phyloP scores from a whole-genome alignment of 306 rosid species.

The Trifolium subterraneum region DNA sequence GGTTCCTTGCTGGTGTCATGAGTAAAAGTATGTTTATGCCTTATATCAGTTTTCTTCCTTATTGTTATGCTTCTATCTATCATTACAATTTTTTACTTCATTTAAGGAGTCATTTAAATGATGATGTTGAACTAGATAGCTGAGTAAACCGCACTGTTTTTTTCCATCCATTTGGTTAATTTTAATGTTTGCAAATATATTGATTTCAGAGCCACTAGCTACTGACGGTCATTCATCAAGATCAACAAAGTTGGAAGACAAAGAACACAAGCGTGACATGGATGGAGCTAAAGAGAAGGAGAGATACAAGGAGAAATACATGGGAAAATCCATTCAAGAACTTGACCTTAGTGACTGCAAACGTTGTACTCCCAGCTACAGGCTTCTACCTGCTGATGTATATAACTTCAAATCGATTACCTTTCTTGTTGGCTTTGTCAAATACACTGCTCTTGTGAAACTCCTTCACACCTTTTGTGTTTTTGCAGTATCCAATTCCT shows the following conservation, averaged over 20 bases:
- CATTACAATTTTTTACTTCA: background rate
- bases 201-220: constrained; percentile 73
- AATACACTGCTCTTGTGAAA: constrained; percentile 31
- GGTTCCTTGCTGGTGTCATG: constrained; percentile 91
- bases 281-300: constrained; percentile 89
- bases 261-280: constrained; percentile 70
- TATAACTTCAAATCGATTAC: constrained; percentile 20
- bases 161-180: constrained; percentile 30
- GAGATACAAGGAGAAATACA: constrained; percentile 78
- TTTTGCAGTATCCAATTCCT: constrained; percentile 93
- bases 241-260: constrained; percentile 78
- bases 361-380: constrained; percentile 93
- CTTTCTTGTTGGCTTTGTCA: constrained; percentile 35
- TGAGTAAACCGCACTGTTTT: constrained; percentile 17
- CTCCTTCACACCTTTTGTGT: constrained; percentile 35
- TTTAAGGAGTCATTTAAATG: constrained; percentile 18
- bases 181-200: constrained; percentile 42
- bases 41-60: constrained; percentile 29
- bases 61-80: constrained; percentile 24
- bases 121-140: constrained; percentile 19
- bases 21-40: constrained; percentile 74
- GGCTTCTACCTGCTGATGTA: constrained; percentile 93
- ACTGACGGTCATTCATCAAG: constrained; percentile 70
- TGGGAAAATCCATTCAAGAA: constrained; percentile 92
- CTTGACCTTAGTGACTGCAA: constrained; percentile 90